Percentiles rank a stretch among this genome's conserved stretches.
phyloP scores from a whole-genome alignment of 2,329 filamentous ascomycete genomes.

The Aspergillus fijiensis region DNA sequence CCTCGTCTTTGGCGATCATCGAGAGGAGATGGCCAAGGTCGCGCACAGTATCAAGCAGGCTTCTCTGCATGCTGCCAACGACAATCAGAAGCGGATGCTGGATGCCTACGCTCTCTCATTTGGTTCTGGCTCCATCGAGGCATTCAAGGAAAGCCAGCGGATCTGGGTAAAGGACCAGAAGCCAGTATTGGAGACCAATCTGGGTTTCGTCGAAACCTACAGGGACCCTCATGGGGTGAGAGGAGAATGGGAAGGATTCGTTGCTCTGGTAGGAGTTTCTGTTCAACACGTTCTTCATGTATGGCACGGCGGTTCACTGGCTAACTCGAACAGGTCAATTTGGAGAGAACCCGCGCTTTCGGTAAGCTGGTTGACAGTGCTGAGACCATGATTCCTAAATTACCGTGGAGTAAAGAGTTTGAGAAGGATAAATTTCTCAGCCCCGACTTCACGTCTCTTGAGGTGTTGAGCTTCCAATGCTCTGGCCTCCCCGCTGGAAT shows the following conservation, averaged over 20 bases:
- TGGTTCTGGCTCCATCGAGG: conserved; percentile 68
- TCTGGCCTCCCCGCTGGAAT: conserved; percentile 63
- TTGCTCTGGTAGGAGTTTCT: conserved; percentile 55
- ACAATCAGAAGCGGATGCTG: conserved; percentile 72
- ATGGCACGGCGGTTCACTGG: background rate
- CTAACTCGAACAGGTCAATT: conserved; percentile 59
- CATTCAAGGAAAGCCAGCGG: conserved; percentile 77
- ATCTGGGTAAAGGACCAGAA: conserved; percentile 82
- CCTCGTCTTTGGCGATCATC: conserved; percentile 73
- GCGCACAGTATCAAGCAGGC: conserved; percentile 66
- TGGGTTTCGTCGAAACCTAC: conserved; percentile 85
- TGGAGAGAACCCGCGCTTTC: conserved; percentile 86
- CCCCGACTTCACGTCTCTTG: conserved; percentile 92
- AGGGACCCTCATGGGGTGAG: conserved; percentile 77
- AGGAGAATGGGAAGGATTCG: conserved; percentile 84
- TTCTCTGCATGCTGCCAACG: conserved; percentile 67
- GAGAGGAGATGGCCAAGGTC: conserved; percentile 68
- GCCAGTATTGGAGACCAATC: conserved; percentile 75
- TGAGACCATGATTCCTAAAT: conserved; percentile 77
- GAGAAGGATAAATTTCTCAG: conserved; percentile 96
- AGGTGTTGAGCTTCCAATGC: conserved; percentile 78
- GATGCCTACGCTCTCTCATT: conserved; percentile 74
- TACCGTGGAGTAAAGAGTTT: conserved; percentile 85
- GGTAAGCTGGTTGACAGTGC: conserved; percentile 79
- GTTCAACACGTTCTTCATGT: background rate